Evolutionary conservation across 2,329 filamentous ascomycete species (phyloP), one percentile per base, ranked within the genome.

Genomic region (Penicillium crustosum): DNA sequence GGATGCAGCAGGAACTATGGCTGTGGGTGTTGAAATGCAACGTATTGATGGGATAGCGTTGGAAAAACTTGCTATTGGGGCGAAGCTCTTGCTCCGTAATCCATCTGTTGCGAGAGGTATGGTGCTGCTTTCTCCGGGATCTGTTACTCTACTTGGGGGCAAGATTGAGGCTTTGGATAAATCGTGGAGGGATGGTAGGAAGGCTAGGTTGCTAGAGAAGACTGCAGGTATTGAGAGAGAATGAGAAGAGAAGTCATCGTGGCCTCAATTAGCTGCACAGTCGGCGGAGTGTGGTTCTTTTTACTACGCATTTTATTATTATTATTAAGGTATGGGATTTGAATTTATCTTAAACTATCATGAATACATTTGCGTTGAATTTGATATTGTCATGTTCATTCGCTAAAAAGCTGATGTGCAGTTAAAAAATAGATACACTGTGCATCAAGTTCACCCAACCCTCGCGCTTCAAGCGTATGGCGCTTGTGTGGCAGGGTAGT

Each of bases 151-250:
- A 2, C 75, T 97, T n/a, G 94, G 94, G 2, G 94, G 94, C 0
- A 95, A 90, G 77, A 83, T 97, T 44, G 92, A 97, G 54, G 80
- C 79, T 0, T 85, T 92, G 81, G 90, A 97, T 69, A 87, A 85
- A 70, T 81, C 81, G 8, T 97, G 93, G 93, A 81, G 82, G 47
- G 85, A 87, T 15, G 86, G 85, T 2, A 82, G 90, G 62, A 87
- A 96, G 73, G 82, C 81, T 49, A 83, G 85, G 62, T 73, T 97
- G 59, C 86, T 85, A 70, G 82, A 84, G 50, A 83, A 81, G 13
- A 83, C 87, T 19, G 79, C 80, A 21, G 71, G 61, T 31, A 60
- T 68, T 51, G 62, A 62, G 31, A 49, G 21, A 9, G 58, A 60
- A 42, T 52, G 44, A 49, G 27, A 19, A 33, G 19, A 48, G 6